Evolutionary conservation across 306 rosid genomes (phyloP).

Genomic region (Citrullus colocynthis): DNA sequence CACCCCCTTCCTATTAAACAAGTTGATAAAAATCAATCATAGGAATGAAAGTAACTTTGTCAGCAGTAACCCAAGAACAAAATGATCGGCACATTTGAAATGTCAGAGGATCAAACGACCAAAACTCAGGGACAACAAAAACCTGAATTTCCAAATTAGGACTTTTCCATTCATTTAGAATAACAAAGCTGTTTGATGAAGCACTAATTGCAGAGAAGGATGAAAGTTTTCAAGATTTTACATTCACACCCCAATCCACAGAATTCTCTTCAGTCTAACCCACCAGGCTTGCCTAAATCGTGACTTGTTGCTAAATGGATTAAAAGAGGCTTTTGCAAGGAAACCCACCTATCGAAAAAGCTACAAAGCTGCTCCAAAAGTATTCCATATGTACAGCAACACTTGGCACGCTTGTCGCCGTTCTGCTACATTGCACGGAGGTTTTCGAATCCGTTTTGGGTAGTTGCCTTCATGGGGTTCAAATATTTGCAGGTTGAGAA

Average conservation of each 20-base stretch:
- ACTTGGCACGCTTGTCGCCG: conserved; percentile 6
- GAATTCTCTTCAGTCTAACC: not conserved
- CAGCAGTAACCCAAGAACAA: too few relatives aligned
- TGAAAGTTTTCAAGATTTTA: conserved; percentile 3
- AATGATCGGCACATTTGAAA: not conserved
- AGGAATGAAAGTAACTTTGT: too few relatives aligned
- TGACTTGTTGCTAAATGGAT: not conserved
- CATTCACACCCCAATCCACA: not conserved
- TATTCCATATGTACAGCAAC: conserved; percentile 5
- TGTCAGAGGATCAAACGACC: too few relatives aligned
- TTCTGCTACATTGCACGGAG: not conserved
- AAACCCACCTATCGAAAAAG: not conserved
- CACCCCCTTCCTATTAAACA: too few relatives aligned
- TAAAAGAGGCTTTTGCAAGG: not conserved
- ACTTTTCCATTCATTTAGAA: conserved; percentile 1
- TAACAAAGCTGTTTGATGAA: not conserved
- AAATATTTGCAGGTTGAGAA: conserved; percentile 68
- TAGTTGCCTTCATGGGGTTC: conserved; percentile 22
- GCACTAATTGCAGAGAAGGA: conserved; percentile 2
- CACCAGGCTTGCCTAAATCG: not conserved
- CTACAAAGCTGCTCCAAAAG: conserved; percentile 5
- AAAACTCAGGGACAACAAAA: not conserved
- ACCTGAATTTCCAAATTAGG: not conserved
- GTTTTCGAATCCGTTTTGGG: not conserved
- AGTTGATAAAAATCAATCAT: too few relatives aligned